These are phyloP conservation scores for Microdochium nivale DNA, from an alignment of 2,329 filamentous ascomycete species.

Conservation along the genomic window DNA sequence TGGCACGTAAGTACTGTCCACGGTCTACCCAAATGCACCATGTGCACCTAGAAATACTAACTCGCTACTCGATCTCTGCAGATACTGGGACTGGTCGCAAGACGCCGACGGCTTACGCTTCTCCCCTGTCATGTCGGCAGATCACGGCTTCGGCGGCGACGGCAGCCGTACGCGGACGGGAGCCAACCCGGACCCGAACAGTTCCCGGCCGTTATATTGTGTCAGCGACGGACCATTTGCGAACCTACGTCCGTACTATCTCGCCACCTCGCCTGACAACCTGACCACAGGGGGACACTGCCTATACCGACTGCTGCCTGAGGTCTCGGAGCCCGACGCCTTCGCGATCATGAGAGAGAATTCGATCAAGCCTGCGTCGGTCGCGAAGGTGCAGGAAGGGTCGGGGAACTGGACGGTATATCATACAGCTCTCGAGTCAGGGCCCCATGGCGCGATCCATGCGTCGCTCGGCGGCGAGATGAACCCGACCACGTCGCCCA, in stretches of 20 bases:
- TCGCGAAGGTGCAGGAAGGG: conserved; percentile 5
- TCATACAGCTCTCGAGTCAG: conserved; percentile 12
- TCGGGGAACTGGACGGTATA: conserved; percentile 8
- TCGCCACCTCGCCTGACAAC: conserved; percentile 10
- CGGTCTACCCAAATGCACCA: not conserved
- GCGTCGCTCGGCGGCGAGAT: conserved; percentile 16
- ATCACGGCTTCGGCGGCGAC: conserved; percentile 21
- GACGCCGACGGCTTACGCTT: conserved; percentile 15
- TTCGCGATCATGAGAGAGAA: conserved; percentile 1
- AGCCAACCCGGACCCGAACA: conserved; percentile 2
- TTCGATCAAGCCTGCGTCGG: conserved; percentile 1
- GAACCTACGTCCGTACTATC: conserved; percentile 11
- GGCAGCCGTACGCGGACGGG: conserved; percentile 7
- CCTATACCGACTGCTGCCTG: conserved; percentile 14
- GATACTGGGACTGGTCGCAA: conserved; percentile 26
- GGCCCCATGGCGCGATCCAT: conserved; percentile 18
- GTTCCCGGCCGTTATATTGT: conserved; percentile 7
- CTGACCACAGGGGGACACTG: conserved; percentile 11
- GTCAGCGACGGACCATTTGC: not conserved
- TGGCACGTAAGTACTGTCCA: not conserved
- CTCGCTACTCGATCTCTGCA: not conserved
- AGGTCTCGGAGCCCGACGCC: conserved; percentile 2
- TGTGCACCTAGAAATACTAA: not conserved
- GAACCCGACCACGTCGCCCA: conserved; percentile 14
- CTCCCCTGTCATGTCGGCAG: conserved; percentile 12